Base-by-base conservation (phyloP, 768 basidiomycete genomes). In the Termitomyces sp. region DNA sequence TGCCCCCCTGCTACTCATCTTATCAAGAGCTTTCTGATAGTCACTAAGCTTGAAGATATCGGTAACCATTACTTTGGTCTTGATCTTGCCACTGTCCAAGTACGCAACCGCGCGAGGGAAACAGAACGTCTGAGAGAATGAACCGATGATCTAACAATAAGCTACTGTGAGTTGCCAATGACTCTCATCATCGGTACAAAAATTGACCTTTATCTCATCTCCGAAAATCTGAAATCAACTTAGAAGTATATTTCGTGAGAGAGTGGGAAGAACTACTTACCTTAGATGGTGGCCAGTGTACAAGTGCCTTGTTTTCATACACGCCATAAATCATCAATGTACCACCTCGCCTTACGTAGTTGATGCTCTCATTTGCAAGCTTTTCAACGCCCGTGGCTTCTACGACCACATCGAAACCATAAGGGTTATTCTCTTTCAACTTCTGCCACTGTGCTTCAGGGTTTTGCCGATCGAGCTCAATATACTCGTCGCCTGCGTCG, bases 31-130 rank as follows among this genome's bases (percentile, higher is more conserved):
- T 24, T 75, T 73, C 69, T 88, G 85, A 68, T 81, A 90, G 52
- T 90, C 82, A 52, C 86, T 83, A 54, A 90, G 69, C 62, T 81
- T 82, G 72, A 81, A 90, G 15, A 83, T 68, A 64, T 89, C 82
- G 7, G 86, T 78, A 24, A 75, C 73, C 73, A 92, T 89, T n/a
- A 88, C 90, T 69, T 87, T 86, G 24, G 88, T 82, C 55, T 78
- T 87, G 65, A 94, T 77, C 74, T 92, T 94, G 7, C 90, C 90
- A 61, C 84, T 83, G 65, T 96, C 93, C 20, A 96, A 83, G 69
- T 94, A 94, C 13, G 86, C 89, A 36, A 96, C 84, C 2, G 93
- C 92, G 5, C 93, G 86, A 45, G 92, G 91, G 86, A 96, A 94
- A 72, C 92, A 94, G 73, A 77, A 86, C 0, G 86, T 86, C 63